Conservation (phyloP, 306 rosid genomes). For the Sicyos edulis region DNA sequence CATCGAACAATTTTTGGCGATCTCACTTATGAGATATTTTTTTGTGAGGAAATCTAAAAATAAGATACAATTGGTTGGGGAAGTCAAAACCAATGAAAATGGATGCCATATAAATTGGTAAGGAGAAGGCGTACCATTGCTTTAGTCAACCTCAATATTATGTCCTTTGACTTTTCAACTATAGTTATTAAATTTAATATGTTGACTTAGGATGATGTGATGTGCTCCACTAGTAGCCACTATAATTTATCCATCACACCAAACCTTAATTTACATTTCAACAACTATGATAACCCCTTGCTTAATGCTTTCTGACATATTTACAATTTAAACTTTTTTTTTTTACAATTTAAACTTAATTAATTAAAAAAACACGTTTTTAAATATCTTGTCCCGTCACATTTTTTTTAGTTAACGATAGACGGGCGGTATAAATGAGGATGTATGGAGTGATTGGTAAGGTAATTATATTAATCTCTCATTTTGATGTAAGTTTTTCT, state of each 20-base stretch:
- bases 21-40: too few relatives aligned
- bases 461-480: too few relatives aligned
- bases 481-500: too few relatives aligned
- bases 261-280: conserved; percentile 8
- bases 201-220: conserved; percentile 41
- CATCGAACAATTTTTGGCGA: too few relatives aligned
- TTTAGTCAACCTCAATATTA: conserved; percentile 48
- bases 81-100: conserved; percentile 10
- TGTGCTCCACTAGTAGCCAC: conserved; percentile 29
- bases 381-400: conserved; percentile 27
- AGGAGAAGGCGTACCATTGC: conserved; percentile 21
- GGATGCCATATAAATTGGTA: conserved; percentile 7
- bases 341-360: not conserved
- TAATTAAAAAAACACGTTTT: too few relatives aligned
- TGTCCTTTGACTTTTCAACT: conserved; percentile 38
- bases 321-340: too few relatives aligned
- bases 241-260: conserved; percentile 39
- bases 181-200: conserved; percentile 21
- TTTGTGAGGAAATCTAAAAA: not conserved
- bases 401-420: too few relatives aligned
- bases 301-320: conserved; percentile 24
- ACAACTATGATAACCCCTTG: not conserved
- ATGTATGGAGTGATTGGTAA: too few relatives aligned
- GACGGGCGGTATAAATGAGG: too few relatives aligned
- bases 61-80: not conserved